Evolutionary conservation across 768 basidiomycete species (phyloP).

Genomic region (Calocybe indica): DNA sequence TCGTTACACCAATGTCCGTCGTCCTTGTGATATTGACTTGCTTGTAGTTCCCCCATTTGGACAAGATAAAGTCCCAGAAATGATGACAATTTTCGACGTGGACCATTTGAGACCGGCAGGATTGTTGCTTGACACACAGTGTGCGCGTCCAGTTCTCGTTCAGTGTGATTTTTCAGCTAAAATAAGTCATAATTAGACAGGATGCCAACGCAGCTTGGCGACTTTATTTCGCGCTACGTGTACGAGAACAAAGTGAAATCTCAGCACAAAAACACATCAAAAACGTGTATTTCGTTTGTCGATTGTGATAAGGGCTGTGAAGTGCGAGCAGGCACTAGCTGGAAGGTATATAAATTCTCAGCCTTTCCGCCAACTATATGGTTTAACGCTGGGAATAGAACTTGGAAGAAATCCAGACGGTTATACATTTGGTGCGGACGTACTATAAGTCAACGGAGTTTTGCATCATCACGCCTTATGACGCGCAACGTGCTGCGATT

Average conservation of each 20-base stretch:
- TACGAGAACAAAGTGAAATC: constrained; percentile 36
- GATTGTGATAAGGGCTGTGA: constrained; percentile 35
- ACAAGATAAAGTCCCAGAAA: constrained; percentile 26
- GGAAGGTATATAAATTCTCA: constrained; percentile 26
- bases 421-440: constrained; percentile 34
- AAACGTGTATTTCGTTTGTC: constrained; percentile 37
- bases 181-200: constrained; percentile 30
- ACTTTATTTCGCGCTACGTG: constrained; percentile 41
- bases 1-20: not conserved
- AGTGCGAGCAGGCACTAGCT: constrained; percentile 31
- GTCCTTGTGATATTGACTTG: not conserved
- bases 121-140: constrained; percentile 43
- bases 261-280: constrained; percentile 23
- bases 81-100: constrained; percentile 43
- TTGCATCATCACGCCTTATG: constrained; percentile 49
- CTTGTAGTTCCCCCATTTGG: constrained; percentile 47
- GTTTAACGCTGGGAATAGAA: constrained; percentile 25
- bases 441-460: constrained; percentile 34
- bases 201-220: constrained; percentile 42
- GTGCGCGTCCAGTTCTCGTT: constrained; percentile 19
- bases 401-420: constrained; percentile 27
- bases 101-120: constrained; percentile 24
- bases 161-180: not conserved
- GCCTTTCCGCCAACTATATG: not conserved
- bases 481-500: constrained; percentile 42